A percentile compares a stretch with the other conserved stretches of the same genome.
Evolutionary conservation across 768 basidiomycete genomes (phyloP).

Genomic region (Lentinula sp.): DNA sequence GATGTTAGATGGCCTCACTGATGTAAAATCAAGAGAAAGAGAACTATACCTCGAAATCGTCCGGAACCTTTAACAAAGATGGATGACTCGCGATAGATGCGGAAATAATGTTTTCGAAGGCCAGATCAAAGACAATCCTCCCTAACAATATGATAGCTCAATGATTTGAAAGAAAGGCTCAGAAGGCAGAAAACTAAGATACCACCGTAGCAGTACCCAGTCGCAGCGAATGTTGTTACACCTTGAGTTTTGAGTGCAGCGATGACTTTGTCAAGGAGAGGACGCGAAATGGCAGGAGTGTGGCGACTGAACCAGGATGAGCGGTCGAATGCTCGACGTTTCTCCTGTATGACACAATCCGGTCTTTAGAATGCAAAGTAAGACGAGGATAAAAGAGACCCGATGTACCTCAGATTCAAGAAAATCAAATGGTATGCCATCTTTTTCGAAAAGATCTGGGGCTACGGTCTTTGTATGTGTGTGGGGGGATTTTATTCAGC

Average conservation of each 20-base stretch:
- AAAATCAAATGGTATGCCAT: conserved; percentile 8
- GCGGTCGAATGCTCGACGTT: conserved; percentile 2
- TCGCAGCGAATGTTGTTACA: conserved; percentile 49
- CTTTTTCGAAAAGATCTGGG: conserved; percentile 8
- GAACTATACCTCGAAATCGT: conserved; percentile 49
- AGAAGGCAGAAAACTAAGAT: conserved; percentile 7
- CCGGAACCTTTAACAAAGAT: conserved; percentile 48
- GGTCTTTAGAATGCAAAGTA: background rate
- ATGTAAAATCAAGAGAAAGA: background rate
- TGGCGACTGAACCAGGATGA: conserved; percentile 22
- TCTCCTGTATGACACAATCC: background rate
- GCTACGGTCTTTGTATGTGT: conserved; percentile 4
- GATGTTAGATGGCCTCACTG: background rate
- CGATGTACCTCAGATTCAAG: background rate
- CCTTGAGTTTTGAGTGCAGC: conserved; percentile 52
- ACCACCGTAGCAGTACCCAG: conserved; percentile 71
- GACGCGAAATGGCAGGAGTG: conserved; percentile 31
- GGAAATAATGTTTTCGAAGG: conserved; percentile 45
- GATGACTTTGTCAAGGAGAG: conserved; percentile 50
- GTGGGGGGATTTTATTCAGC: background rate
- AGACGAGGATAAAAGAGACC: background rate
- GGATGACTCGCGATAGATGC: conserved; percentile 53
- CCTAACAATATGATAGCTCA: conserved; percentile 18
- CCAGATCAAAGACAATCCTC: conserved; percentile 57
- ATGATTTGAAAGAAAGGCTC: background rate